A percentile compares a stretch with the other conserved stretches of the same genome.
These are phyloP conservation scores for Alternaria solani DNA, from an alignment of 2,329 filamentous ascomycete genomes.

Conservation along the genomic window DNA sequence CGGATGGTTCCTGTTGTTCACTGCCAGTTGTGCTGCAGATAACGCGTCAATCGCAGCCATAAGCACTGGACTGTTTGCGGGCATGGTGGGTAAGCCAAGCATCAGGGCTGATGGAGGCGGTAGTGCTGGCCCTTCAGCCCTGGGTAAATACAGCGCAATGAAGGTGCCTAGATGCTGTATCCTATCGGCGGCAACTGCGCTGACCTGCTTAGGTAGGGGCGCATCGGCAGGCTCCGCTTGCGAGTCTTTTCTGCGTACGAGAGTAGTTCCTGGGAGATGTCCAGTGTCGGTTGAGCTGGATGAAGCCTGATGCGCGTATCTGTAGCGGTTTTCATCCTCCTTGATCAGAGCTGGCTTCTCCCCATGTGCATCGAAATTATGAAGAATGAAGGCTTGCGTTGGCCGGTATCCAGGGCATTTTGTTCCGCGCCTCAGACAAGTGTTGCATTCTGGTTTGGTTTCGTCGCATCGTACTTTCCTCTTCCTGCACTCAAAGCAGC, in stretches of 20 bases:
- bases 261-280: constrained; percentile 8
- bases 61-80: constrained; percentile 42
- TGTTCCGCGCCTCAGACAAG: constrained; percentile 44
- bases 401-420: constrained; percentile 50
- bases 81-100: constrained; percentile 41
- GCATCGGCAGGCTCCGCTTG: constrained; percentile 25
- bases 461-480: constrained; percentile 51
- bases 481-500: constrained; percentile 50
- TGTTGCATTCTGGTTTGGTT: constrained; percentile 47
- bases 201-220: constrained; percentile 42
- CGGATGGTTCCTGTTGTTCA: constrained; percentile 38
- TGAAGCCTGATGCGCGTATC: constrained; percentile 37
- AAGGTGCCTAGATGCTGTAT: constrained; percentile 47
- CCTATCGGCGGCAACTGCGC: constrained; percentile 45
- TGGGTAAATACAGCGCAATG: constrained; percentile 43
- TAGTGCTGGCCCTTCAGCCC: constrained; percentile 36
- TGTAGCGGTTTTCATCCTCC: constrained; percentile 47
- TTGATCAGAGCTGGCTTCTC: constrained; percentile 43
- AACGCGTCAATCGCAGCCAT: constrained; percentile 45
- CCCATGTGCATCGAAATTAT: constrained; percentile 41
- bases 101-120: constrained; percentile 49
- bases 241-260: constrained; percentile 22
- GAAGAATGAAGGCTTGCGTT: constrained; percentile 46
- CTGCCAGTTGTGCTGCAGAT: constrained; percentile 47
- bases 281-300: constrained; percentile 9